Evolutionary conservation across 371 early-diverging fungal species (phyloP).

Genomic region (Mucor mucedo): DNA sequence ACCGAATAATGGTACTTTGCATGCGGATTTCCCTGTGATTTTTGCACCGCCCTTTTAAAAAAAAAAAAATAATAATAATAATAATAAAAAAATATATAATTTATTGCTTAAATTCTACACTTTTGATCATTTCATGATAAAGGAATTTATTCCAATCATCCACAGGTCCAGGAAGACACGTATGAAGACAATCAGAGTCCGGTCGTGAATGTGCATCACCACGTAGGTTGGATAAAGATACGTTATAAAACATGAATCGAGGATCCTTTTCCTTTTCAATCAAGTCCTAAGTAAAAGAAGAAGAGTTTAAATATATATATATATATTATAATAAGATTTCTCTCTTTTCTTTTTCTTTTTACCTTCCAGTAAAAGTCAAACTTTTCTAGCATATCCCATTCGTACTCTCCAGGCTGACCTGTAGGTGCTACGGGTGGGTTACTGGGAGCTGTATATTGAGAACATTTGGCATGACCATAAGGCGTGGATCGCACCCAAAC

Average conservation of each 20-base stretch:
- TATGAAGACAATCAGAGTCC: constrained; percentile 51
- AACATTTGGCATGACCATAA: constrained; percentile 46
- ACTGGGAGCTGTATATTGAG: constrained; percentile 35
- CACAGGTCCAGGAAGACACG: constrained; percentile 53
- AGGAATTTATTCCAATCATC: constrained; percentile 55
- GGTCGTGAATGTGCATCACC: constrained; percentile 56
- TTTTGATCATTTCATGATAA: constrained; percentile 41
- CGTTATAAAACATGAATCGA: constrained; percentile 39
- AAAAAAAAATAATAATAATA: neutral
- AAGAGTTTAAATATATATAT: neutral
- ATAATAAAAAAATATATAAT: neutral
- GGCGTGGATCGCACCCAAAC: constrained; percentile 46
- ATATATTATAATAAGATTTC: neutral
- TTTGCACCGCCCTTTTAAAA: constrained; percentile 27
- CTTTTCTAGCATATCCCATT: constrained; percentile 48
- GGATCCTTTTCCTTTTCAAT: constrained; percentile 29
- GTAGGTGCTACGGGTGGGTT: constrained; percentile 21
- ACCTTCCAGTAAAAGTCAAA: constrained; percentile 44
- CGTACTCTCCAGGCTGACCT: constrained; percentile 36
- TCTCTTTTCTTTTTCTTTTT: neutral
- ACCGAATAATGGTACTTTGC: constrained; percentile 73
- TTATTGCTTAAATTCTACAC: neutral
- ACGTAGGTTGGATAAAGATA: constrained; percentile 39
- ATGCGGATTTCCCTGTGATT: constrained; percentile 28
- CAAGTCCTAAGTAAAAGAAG: constrained; percentile 29